phyloP scores from a whole-genome alignment of 371 early-diverging fungal species.

The Funneliformis caledonium region DNA sequence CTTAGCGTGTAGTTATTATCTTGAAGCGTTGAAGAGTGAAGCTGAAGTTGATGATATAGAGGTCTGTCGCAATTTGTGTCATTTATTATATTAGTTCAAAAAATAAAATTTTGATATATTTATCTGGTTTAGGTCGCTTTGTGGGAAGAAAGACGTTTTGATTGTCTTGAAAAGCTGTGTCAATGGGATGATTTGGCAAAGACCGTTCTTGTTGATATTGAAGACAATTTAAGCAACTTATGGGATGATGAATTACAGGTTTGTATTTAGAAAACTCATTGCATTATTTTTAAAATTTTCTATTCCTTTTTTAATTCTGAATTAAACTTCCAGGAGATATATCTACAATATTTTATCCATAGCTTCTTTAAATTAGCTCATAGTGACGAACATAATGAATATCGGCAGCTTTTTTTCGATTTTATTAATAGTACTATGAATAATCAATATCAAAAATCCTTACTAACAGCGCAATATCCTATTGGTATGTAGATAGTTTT shows the following conservation, averaged over 20 bases:
- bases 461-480: slow-evolving; percentile 15
- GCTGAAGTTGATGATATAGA: slow-evolving; percentile 17
- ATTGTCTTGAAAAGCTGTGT: slow-evolving; percentile 14
- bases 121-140: neutral
- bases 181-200: slow-evolving; percentile 24
- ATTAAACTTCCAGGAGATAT: neutral
- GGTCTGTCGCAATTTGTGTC: neutral
- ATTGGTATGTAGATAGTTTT: neutral
- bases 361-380: slow-evolving; percentile 17
- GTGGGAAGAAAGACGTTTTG: slow-evolving; percentile 27
- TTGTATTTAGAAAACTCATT: too few species aligned
- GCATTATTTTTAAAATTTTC: neutral
- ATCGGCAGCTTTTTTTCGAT: slow-evolving; percentile 18
- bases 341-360: slow-evolving; percentile 18
- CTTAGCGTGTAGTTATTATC: neutral
- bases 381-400: neutral
- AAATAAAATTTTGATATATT: too few species aligned
- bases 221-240: neutral
- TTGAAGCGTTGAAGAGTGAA: neutral
- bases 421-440: neutral
- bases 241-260: slow-evolving; percentile 27
- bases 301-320: neutral
- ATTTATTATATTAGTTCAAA: neutral
- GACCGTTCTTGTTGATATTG: slow-evolving; percentile 20
- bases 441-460: slow-evolving; percentile 2